Percentiles rank a stretch among this genome's conserved stretches.
phyloP scores from a whole-genome alignment of 2,329 filamentous ascomycete genomes.

The Celoporthe dispersa region DNA sequence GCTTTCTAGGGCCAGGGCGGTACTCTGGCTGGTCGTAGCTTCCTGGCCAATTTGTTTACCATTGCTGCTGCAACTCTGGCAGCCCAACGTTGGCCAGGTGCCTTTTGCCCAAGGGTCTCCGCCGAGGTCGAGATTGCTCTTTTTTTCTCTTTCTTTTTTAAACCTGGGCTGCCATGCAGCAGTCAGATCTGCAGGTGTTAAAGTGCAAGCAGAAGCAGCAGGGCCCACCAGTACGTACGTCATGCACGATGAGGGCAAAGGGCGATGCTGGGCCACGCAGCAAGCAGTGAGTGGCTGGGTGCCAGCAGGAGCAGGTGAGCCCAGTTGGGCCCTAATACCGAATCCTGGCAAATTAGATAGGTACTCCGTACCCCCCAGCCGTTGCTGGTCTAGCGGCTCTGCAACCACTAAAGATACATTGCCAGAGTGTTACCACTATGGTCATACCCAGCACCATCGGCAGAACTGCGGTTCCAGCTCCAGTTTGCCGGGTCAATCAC shows the following conservation, averaged over 20 bases:
- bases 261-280: slow-evolving; percentile 12
- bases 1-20: not conserved
- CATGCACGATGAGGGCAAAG: not conserved
- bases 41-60: not conserved
- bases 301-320: not conserved
- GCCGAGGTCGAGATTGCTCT: not conserved
- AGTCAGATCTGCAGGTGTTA: slow-evolving; percentile 5
- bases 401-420: not conserved
- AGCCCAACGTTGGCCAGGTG: not conserved
- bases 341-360: too few relatives aligned
- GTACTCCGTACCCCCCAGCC: not conserved
- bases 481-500: slow-evolving; percentile 1
- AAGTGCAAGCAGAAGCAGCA: not conserved
- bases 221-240: not conserved
- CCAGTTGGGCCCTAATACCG: not conserved
- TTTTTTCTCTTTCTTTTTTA: too few relatives aligned
- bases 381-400: not conserved
- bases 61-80: not conserved
- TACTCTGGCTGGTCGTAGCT: not conserved
- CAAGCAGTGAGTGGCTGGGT: slow-evolving; percentile 9
- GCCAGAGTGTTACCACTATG: not conserved
- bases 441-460: not conserved
- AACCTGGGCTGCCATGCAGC: slow-evolving; percentile 12
- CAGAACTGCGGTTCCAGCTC: not conserved
- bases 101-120: not conserved